Conservation (phyloP, 2,329 filamentous ascomycete species). For the Byssothecium circinans region DNA sequence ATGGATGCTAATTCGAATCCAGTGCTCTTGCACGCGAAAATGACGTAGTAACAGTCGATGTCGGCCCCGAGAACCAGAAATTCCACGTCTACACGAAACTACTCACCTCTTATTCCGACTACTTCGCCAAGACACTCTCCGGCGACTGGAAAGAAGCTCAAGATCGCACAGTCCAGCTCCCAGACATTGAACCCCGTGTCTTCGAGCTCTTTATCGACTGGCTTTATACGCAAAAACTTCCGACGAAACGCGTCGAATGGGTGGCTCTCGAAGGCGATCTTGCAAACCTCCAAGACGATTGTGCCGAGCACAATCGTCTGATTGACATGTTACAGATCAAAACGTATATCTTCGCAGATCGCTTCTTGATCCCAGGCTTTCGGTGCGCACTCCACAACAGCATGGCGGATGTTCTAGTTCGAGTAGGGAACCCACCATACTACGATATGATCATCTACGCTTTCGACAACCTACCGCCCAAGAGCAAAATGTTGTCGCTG, state of each 20-base stretch:
- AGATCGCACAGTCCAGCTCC: constrained; percentile 8
- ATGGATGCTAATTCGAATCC: not conserved
- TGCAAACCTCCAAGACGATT: not conserved
- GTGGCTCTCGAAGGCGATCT: not conserved
- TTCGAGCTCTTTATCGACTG: constrained; percentile 13
- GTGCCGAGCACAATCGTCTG: not conserved
- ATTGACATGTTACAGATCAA: constrained; percentile 1
- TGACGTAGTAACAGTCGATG: not conserved
- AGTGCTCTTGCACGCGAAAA: constrained; percentile 3
- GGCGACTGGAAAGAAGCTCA: constrained; percentile 12
- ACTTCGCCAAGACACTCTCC: constrained; percentile 6
- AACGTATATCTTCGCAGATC: constrained; percentile 11
- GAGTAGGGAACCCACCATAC: not conserved
- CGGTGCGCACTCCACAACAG: constrained; percentile 6
- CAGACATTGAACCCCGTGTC: constrained; percentile 6
- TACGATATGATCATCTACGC: constrained; percentile 4
- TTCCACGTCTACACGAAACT: constrained; percentile 3
- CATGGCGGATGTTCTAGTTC: not conserved
- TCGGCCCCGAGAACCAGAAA: not conserved
- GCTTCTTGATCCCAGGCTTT: constrained; percentile 8
- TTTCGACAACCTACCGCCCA: constrained; percentile 3
- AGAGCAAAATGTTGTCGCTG: constrained; percentile 1
- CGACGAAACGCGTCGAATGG: not conserved
- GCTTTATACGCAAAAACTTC: constrained; percentile 11
- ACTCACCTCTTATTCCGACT: constrained; percentile 9